These are phyloP conservation scores for Chenopodium berlandieri DNA, from an alignment of 148 eudicot genomes.

Conservation along the genomic window DNA sequence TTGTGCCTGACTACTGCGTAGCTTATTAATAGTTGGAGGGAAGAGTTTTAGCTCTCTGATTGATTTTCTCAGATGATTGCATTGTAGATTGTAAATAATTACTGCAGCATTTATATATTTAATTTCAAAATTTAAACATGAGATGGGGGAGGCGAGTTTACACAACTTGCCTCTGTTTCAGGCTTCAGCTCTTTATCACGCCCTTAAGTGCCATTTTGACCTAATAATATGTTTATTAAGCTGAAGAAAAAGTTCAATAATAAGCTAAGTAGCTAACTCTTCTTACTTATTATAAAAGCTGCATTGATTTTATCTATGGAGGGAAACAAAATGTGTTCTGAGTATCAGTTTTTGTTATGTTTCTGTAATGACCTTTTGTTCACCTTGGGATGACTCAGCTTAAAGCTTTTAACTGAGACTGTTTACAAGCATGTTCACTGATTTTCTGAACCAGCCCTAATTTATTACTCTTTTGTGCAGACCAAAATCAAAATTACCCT, in stretches of 20 bases:
- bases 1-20: too few species aligned
- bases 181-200: neutral
- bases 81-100: neutral
- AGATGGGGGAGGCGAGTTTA: neutral
- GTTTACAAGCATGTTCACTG: neutral
- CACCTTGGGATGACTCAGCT: neutral
- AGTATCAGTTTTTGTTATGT: neutral
- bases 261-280: neutral
- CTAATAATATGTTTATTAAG: neutral
- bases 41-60: too few species aligned
- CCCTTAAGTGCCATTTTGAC: neutral
- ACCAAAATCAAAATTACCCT: slow-evolving; percentile 50
- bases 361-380: neutral
- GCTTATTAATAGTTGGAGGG: neutral
- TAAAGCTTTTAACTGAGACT: neutral
- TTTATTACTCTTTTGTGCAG: slow-evolving; percentile 38
- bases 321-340: neutral
- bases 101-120: neutral
- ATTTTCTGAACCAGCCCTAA: neutral
- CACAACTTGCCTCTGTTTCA: neutral
- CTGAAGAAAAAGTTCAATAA: neutral
- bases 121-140: too few species aligned
- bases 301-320: neutral
- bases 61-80: neutral
- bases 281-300: neutral